Conservation (phyloP, 148 eudicot species). For the Cornus florida region DNA sequence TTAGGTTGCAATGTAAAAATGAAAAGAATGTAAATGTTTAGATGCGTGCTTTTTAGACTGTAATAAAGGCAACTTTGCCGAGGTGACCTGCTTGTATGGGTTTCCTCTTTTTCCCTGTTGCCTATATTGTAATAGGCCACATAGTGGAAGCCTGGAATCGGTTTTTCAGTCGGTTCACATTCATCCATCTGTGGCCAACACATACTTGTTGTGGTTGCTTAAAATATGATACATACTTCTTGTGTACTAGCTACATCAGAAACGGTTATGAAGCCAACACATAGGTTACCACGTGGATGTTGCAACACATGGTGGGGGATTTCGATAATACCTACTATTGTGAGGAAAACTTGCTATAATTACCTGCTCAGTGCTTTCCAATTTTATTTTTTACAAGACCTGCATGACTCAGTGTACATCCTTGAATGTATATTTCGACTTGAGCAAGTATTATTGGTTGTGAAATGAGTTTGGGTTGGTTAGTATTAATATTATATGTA, state of each 20-base stretch:
- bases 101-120: conserved; percentile 46
- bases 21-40: too few species aligned
- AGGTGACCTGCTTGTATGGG: conserved; percentile 22
- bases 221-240: too few species aligned
- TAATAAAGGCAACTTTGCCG: conserved; percentile 37
- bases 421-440: background rate
- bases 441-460: background rate
- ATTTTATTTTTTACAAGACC: background rate
- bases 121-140: conserved; percentile 25
- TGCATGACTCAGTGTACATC: too few species aligned
- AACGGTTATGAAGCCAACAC: too few species aligned
- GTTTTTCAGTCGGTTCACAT: background rate
- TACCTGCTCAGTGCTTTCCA: background rate
- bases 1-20: background rate
- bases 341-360: too few species aligned
- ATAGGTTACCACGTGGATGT: too few species aligned
- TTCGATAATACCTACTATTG: too few species aligned
- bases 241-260: too few species aligned
- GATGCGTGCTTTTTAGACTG: background rate
- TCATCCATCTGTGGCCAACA: background rate
- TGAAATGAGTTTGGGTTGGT: background rate
- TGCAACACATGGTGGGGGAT: too few species aligned
- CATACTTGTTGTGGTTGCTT: too few species aligned
- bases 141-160: conserved; percentile 8
- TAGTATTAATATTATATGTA: background rate